Conservation (phyloP, 2,329 filamentous ascomycete genomes). For the Xylariomycetidae sp. region DNA sequence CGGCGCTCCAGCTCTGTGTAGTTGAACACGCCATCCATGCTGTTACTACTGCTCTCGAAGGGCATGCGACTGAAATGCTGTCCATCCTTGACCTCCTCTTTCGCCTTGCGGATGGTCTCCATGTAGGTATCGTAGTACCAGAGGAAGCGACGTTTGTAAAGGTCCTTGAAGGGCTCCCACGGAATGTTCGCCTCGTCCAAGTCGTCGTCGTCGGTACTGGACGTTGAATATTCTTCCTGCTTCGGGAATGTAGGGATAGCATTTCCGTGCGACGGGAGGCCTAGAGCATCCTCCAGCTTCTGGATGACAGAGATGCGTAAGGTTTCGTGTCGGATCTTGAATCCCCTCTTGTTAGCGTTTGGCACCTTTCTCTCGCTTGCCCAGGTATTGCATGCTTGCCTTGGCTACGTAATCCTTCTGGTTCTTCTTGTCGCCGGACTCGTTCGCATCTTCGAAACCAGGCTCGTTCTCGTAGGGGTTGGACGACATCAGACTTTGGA, state of each 20-base stretch:
- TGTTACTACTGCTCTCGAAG: slow-evolving; percentile 72
- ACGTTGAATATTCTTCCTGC: slow-evolving; percentile 27
- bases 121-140: slow-evolving; percentile 95
- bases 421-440: slow-evolving; percentile 62
- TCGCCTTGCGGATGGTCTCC: slow-evolving; percentile 60
- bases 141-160: slow-evolving; percentile 85
- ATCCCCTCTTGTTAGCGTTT: too few species aligned
- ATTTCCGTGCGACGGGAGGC: slow-evolving; percentile 50
- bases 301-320: slow-evolving; percentile 81
- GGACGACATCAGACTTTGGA: slow-evolving; percentile 89
- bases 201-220: slow-evolving; percentile 27
- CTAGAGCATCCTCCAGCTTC: slow-evolving; percentile 73
- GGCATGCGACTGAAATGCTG: slow-evolving; percentile 73
- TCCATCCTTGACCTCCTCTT: slow-evolving; percentile 56
- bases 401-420: slow-evolving; percentile 75
- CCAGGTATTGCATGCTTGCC: slow-evolving; percentile 46
- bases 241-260: slow-evolving; percentile 26
- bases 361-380: too few species aligned
- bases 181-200: slow-evolving; percentile 46
- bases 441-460: slow-evolving; percentile 74
- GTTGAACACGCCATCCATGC: slow-evolving; percentile 81
- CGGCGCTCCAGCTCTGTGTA: slow-evolving; percentile 69
- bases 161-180: slow-evolving; percentile 83
- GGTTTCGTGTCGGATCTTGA: slow-evolving; percentile 88
- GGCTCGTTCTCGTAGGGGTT: slow-evolving; percentile 97